These are phyloP conservation scores for Venturia asperata DNA, from an alignment of 2,329 filamentous ascomycete genomes.

Conservation along the genomic window DNA sequence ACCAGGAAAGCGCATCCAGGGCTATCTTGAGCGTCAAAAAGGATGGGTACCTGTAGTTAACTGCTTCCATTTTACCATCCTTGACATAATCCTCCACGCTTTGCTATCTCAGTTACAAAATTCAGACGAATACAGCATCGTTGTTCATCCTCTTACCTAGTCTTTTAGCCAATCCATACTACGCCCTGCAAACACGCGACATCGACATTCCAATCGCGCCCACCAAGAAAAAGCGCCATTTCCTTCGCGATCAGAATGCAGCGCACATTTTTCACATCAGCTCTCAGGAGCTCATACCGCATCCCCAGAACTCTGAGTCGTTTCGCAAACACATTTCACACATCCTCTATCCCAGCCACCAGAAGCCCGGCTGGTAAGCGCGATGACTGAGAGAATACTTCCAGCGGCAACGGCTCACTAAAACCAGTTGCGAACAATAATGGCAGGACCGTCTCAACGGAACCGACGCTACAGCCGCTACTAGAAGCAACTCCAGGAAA, in stretches of 20 bases:
- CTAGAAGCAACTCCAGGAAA: background rate
- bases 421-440: background rate
- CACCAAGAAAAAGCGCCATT: background rate
- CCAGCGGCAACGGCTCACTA: background rate
- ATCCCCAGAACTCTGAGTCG: background rate
- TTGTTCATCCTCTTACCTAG: background rate
- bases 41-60: background rate
- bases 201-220: background rate
- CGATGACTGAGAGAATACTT: background rate
- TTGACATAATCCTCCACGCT: background rate
- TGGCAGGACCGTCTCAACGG: background rate
- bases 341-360: background rate
- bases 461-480: background rate
- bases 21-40: background rate
- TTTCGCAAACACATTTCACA: background rate
- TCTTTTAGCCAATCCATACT: background rate
- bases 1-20: background rate
- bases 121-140: background rate
- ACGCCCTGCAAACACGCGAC: background rate
- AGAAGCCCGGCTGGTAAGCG: background rate
- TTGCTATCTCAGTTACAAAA: background rate
- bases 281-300: background rate
- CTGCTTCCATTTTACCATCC: background rate
- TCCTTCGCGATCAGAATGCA: background rate
- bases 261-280: background rate